These are phyloP conservation scores for Bruguiera hainesii DNA, from an alignment of 441 rosid species.

Conservation along the genomic window DNA sequence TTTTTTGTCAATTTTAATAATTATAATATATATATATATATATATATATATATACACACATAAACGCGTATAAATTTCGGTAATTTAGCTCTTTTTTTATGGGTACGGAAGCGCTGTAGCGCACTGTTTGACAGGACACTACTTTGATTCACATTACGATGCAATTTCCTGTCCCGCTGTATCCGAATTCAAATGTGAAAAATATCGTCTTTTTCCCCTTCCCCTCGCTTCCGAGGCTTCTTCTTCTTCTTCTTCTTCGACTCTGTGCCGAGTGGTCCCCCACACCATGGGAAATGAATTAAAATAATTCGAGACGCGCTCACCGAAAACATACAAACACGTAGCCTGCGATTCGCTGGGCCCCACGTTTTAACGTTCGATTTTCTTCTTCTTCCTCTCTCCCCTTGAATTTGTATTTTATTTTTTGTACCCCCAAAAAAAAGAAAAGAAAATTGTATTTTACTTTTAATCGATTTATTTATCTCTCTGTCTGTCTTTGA, in stretches of 20 bases:
- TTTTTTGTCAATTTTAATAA: too few species aligned
- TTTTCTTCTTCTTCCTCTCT: neutral
- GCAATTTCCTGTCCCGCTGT: neutral
- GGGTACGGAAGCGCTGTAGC: too few species aligned
- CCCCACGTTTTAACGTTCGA: slow-evolving; percentile 20
- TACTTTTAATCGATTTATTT: neutral
- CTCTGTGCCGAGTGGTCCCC: slow-evolving; percentile 27
- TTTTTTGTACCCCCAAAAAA: too few species aligned
- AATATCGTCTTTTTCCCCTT: neutral
- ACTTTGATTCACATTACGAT: too few species aligned
- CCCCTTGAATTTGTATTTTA: neutral
- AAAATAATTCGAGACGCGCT: slow-evolving; percentile 28
- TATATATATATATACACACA: too few species aligned
- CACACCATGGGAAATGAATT: neutral
- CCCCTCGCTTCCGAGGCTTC: slow-evolving; percentile 29
- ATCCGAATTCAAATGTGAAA: slow-evolving; percentile 21
- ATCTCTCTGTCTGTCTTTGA: neutral
- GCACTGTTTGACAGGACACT: too few species aligned
- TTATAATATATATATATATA: too few species aligned
- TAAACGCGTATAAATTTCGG: too few species aligned
- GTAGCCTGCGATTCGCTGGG: slow-evolving; percentile 20
- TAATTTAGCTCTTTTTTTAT: too few species aligned
- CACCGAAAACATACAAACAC: slow-evolving; percentile 23
- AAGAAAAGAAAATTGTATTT: neutral
- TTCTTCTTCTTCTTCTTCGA: slow-evolving; percentile 7